Evolutionary conservation across 2,329 filamentous ascomycete species (phyloP).

Genomic region (Fusarium secorum): DNA sequence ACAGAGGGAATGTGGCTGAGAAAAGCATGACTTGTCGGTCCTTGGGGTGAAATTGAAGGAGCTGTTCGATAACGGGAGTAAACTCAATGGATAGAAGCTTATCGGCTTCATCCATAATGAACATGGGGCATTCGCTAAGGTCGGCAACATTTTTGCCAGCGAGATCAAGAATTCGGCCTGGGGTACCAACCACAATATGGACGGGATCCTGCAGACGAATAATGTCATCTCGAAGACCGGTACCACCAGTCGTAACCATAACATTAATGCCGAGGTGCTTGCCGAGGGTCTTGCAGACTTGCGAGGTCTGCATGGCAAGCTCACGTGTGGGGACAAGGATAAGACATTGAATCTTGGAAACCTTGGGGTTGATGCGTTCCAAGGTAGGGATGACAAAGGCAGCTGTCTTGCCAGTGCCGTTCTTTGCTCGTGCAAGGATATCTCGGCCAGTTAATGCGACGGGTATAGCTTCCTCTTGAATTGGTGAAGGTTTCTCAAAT

Average conservation of each 20-base stretch:
- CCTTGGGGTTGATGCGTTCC: slow-evolving; percentile 95
- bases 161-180: slow-evolving; percentile 93
- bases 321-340: slow-evolving; percentile 97
- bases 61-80: slow-evolving; percentile 95
- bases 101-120: slow-evolving; percentile 99
- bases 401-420: slow-evolving; percentile 97
- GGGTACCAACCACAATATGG: slow-evolving; percentile 97
- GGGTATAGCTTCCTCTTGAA: slow-evolving; percentile 98
- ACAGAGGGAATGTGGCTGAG: slow-evolving; percentile 95
- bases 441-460: slow-evolving; percentile 95
- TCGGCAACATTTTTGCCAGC: slow-evolving; percentile 97
- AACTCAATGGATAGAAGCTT: slow-evolving; percentile 97
- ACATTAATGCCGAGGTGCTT: slow-evolving; percentile 98
- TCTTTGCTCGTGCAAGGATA: slow-evolving; percentile 95
- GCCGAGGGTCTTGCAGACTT: slow-evolving; percentile 97
- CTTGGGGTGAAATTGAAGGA: slow-evolving; percentile 93
- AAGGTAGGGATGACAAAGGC: slow-evolving; percentile 97
- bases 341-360: slow-evolving; percentile 93
- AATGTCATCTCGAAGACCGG: slow-evolving; percentile 94
- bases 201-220: slow-evolving; percentile 92
- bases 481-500: slow-evolving; percentile 97
- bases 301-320: slow-evolving; percentile 96
- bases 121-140: slow-evolving; percentile 93
- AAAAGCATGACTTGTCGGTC: slow-evolving; percentile 99
- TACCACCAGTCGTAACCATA: slow-evolving; percentile 99